Conservation (phyloP, 139 green algal species). For the Prasinococcaceae sp. region DNA sequence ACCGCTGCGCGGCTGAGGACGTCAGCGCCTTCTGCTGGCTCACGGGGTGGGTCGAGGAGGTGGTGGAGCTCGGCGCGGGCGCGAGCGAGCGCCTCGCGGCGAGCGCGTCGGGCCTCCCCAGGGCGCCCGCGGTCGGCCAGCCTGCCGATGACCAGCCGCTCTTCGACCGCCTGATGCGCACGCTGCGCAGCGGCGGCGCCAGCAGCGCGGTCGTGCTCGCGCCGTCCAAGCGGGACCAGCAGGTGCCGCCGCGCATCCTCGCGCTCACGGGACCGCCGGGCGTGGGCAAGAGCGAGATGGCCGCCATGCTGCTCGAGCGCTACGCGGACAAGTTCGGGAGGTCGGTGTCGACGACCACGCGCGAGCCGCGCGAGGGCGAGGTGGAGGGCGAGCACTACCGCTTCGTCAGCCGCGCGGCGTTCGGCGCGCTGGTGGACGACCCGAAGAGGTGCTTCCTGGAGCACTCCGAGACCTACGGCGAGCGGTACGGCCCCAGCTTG, state of each 20-base stretch:
- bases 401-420: constrained; percentile 26
- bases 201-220: background rate
- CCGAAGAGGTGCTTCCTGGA: constrained; percentile 28
- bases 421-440: constrained; percentile 8
- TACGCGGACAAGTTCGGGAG: constrained; percentile 38
- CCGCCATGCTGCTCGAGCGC: constrained; percentile 32
- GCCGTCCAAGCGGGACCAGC: constrained; percentile 17
- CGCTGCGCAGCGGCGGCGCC: too few relatives aligned
- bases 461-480: background rate
- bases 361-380: constrained; percentile 29
- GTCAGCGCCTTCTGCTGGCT: constrained; percentile 49
- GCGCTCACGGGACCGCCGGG: constrained; percentile 43
- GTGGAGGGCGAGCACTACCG: constrained; percentile 34
- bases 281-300: constrained; percentile 32
- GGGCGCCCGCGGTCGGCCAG: too few relatives aligned
- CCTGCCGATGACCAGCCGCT: too few relatives aligned
- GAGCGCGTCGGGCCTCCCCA: too few relatives aligned
- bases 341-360: constrained; percentile 33
- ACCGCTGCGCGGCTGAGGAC: constrained; percentile 11
- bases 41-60: constrained; percentile 53
- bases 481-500: constrained; percentile 34
- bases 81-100: constrained; percentile 16
- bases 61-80: constrained; percentile 34
- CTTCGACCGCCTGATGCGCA: constrained; percentile 36
- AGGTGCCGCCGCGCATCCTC: constrained; percentile 41